Evolutionary conservation across 257 asterid genomes (phyloP).

Genomic region (Przewalskia tangutica): DNA sequence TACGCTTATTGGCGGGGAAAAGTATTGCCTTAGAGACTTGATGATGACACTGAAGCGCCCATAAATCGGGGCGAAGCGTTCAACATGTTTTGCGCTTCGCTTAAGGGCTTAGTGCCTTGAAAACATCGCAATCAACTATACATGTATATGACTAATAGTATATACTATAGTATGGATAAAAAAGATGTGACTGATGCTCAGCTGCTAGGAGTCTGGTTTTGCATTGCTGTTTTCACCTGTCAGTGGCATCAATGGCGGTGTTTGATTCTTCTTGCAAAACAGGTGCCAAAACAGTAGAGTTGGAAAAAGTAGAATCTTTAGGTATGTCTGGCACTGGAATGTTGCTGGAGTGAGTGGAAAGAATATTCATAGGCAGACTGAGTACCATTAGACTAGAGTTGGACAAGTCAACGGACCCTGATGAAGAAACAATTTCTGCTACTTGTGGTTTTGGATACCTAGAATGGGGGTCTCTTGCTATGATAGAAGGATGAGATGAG

Average conservation of each 20-base stretch:
- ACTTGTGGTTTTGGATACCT: background rate
- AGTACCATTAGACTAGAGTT: background rate
- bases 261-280: background rate
- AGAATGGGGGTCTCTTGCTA: background rate
- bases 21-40: no score
- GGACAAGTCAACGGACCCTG: background rate
- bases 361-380: background rate
- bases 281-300: background rate
- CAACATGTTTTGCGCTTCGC: no score
- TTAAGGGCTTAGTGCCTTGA: no score
- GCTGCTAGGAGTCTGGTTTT: background rate
- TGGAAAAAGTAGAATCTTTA: background rate
- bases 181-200: background rate
- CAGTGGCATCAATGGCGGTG: background rate
- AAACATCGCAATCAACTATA: background rate
- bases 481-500: background rate
- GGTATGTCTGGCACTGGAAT: background rate
- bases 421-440: background rate
- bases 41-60: no score
- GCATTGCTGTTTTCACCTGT: background rate
- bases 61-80: no score
- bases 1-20: no score
- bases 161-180: background rate
- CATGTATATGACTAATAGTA: background rate
- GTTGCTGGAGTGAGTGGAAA: background rate